Evolutionary conservation across 2,329 filamentous ascomycete species (phyloP), one percentile per base, ranked within the genome.

Genomic region (Calonectria crousiana): DNA sequence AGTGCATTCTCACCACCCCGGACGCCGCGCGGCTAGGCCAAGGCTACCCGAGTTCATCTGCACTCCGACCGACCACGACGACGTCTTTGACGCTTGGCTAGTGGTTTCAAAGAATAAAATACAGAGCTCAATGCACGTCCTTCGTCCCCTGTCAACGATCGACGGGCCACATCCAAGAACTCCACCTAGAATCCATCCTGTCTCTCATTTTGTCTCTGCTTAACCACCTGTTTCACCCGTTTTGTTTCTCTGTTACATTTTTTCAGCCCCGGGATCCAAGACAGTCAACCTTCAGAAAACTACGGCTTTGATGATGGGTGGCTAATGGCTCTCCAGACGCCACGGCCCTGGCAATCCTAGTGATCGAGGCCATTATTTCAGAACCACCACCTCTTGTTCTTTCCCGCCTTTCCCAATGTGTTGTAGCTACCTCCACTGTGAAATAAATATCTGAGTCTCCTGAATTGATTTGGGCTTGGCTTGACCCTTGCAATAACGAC

Each of bases 81-180:
- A 14, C 36, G 1, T 20, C n/a, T 38, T 23, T 58, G 53, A 38
- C 16, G 34, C 34, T 4, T 60, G 56, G 6, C 18, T 34, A 16
- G n/a, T 53, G 20, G 3, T 44, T 32, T 44, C 26, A 41, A 41
- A 62, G 13, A 41, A 41, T 26, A 28, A 28, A 41, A 41, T 26
- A 16, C 28, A 62, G 23, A 64, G 26, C 26, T 28, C 36, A 47
- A 44, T 64, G 28, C 60, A 64, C 38, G 60, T 64, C 60, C 23
- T 47, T 64, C 38, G 1, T 47, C 60, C 60, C 60, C 60, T 47
- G 60, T 49, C 67, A 53, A 52, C 28, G 53, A 74, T 62, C 44
- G 52, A 67, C 41, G 69, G 47, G 28, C 62, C 14, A 18, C 41
- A 67, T 69, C 64, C 53, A 68, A 65, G 30, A 44, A 69, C 32